Conservation (phyloP, 176 grass and related monocot species). For the Areca catechu region DNA sequence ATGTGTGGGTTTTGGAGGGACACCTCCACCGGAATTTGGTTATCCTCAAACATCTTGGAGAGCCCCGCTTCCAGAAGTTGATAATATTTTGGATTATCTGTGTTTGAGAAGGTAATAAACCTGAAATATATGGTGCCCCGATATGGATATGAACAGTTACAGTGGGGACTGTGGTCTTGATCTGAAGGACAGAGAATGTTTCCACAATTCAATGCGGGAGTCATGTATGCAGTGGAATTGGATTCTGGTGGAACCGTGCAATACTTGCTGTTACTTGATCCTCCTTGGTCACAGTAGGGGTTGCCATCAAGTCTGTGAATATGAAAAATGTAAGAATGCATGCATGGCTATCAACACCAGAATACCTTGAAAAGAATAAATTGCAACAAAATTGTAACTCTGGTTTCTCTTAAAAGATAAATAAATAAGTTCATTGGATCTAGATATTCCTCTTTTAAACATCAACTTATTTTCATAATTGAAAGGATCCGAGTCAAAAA, state of each 20-base stretch:
- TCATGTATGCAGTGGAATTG: constrained; percentile 28
- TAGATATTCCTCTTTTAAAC: too few species aligned
- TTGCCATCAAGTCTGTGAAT: constrained; percentile 54
- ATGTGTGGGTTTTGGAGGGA: not conserved
- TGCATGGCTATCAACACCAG: not conserved
- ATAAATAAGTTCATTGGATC: too few species aligned
- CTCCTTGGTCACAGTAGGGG: constrained; percentile 32
- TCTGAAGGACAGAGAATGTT: not conserved
- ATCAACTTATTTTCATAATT: too few species aligned
- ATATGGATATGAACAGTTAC: constrained; percentile 1
- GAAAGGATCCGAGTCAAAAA: too few species aligned
- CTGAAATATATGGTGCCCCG: not conserved
- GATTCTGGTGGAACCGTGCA: constrained; percentile 32
- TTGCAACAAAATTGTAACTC: too few species aligned
- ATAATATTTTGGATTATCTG: not conserved
- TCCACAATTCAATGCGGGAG: not conserved
- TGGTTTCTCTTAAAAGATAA: too few species aligned
- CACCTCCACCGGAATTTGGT: not conserved
- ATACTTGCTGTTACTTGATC: constrained; percentile 2
- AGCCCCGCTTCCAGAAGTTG: not conserved
- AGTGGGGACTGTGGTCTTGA: not conserved
- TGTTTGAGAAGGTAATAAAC: not conserved
- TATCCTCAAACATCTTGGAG: not conserved
- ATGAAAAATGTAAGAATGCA: not conserved
- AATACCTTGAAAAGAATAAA: too few species aligned